Evolutionary conservation across 257 asterid species (phyloP).

Genomic region (Forsythia viridissima): DNA sequence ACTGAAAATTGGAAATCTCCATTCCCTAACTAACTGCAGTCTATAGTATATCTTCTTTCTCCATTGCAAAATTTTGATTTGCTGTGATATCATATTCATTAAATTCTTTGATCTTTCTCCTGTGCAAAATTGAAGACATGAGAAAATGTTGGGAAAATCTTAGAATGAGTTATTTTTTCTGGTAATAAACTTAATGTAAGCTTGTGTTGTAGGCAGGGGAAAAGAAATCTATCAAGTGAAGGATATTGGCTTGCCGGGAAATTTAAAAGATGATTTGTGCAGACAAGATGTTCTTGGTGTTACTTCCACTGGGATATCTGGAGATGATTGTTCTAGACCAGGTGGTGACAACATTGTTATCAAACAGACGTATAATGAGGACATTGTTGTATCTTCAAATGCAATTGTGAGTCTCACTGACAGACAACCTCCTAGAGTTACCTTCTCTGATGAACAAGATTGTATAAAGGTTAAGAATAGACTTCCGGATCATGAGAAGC

Average conservation of each 20-base stretch:
- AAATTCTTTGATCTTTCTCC: background rate
- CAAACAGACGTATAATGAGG: slow-evolving; percentile 51
- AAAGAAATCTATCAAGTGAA: slow-evolving; percentile 26
- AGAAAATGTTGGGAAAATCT: background rate
- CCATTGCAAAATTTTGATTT: background rate
- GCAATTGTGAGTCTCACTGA: slow-evolving; percentile 38
- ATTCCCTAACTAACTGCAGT: background rate
- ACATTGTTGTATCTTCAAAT: slow-evolving; percentile 49
- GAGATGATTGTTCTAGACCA: slow-evolving; percentile 26
- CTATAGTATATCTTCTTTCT: background rate
- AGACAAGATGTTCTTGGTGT: slow-evolving; percentile 37
- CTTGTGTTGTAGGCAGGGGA: slow-evolving; percentile 39
- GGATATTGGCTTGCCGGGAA: slow-evolving; percentile 26
- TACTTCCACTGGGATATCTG: slow-evolving; percentile 31
- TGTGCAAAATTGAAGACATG: background rate
- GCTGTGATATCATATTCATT: background rate
- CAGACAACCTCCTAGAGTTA: slow-evolving; percentile 43
- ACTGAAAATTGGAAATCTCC: background rate
- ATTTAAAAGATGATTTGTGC: slow-evolving; percentile 32
- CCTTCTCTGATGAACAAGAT: slow-evolving; percentile 41
- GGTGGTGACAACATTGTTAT: slow-evolving; percentile 46
- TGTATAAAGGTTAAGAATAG: slow-evolving; percentile 41
- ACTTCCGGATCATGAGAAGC: slow-evolving; percentile 36
- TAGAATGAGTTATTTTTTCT: background rate
- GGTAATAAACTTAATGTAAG: background rate